These are phyloP conservation scores for Tolypocladium album DNA, from an alignment of 2,329 filamentous ascomycete genomes.

Conservation along the genomic window DNA sequence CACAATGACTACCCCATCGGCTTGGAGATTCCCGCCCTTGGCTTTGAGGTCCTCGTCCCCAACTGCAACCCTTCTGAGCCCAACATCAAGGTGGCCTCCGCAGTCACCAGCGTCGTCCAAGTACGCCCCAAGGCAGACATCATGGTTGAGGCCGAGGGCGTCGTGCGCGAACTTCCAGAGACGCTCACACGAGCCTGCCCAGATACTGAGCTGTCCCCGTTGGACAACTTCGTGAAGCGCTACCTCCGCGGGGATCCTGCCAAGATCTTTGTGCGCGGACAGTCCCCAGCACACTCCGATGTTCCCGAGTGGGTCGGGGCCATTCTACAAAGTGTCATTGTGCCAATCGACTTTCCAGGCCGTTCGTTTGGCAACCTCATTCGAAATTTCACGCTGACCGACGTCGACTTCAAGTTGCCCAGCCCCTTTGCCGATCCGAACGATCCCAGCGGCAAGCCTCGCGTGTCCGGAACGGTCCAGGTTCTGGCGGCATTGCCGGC, in stretches of 20 bases:
- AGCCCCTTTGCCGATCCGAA: slow-evolving; percentile 68
- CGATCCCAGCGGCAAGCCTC: slow-evolving; percentile 62
- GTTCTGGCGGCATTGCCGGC: slow-evolving; percentile 70
- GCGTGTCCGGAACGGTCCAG: slow-evolving; percentile 72
- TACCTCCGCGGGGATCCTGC: slow-evolving; percentile 75
- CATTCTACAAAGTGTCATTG: slow-evolving; percentile 68
- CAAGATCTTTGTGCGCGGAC: slow-evolving; percentile 74
- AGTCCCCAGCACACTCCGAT: slow-evolving; percentile 50
- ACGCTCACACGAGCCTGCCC: slow-evolving; percentile 66
- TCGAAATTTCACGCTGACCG: slow-evolving; percentile 73
- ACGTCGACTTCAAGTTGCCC: slow-evolving; percentile 80
- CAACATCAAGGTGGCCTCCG: slow-evolving; percentile 69
- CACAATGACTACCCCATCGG: slow-evolving; percentile 71
- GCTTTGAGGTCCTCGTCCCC: slow-evolving; percentile 75
- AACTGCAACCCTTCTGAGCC: slow-evolving; percentile 64
- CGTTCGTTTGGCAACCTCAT: slow-evolving; percentile 73
- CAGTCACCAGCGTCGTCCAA: slow-evolving; percentile 54
- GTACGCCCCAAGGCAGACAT: slow-evolving; percentile 61
- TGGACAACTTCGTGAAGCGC: slow-evolving; percentile 69
- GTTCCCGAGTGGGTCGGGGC: slow-evolving; percentile 77
- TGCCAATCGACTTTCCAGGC: slow-evolving; percentile 78
- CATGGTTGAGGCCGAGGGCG: slow-evolving; percentile 56
- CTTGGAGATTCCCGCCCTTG: slow-evolving; percentile 66
- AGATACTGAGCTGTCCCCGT: slow-evolving; percentile 63
- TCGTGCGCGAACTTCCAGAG: slow-evolving; percentile 64